Evolutionary conservation across 805 yeast genomes (phyloP).

Genomic region (Lipomyces spencermartinsiae): DNA sequence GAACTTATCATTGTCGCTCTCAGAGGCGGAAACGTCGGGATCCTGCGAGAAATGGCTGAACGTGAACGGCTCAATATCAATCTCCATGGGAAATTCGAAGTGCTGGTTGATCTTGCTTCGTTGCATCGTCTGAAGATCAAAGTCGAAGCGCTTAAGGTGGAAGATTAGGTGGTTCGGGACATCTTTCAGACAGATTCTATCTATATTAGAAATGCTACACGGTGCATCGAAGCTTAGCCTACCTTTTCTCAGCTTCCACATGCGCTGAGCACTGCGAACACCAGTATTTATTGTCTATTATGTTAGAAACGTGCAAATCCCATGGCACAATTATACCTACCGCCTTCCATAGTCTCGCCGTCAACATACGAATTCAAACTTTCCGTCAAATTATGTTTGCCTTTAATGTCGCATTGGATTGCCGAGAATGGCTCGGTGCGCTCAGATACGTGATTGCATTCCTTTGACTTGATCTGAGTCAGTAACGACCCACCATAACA

Average conservation of each 20-base stretch:
- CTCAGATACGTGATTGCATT: conserved; percentile 34
- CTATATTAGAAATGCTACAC: not conserved
- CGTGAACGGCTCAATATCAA: conserved; percentile 29
- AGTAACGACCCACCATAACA: conserved; percentile 32
- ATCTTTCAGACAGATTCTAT: conserved; percentile 28
- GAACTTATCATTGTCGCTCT: conserved; percentile 17
- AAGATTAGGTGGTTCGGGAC: conserved; percentile 34
- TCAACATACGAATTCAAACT: conserved; percentile 34
- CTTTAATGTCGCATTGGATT: conserved; percentile 37
- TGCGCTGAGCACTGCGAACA: conserved; percentile 32
- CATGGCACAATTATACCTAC: not conserved
- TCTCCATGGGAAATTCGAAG: conserved; percentile 33
- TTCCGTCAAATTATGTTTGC: conserved; percentile 22
- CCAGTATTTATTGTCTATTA: conserved; percentile 31
- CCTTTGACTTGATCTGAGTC: conserved; percentile 35
- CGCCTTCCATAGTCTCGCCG: conserved; percentile 36
- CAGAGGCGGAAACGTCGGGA: not conserved
- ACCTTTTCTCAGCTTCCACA: conserved; percentile 34
- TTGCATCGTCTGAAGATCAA: conserved; percentile 36
- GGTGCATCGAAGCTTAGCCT: not conserved
- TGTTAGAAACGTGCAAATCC: not conserved
- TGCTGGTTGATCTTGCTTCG: conserved; percentile 35
- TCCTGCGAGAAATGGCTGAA: conserved; percentile 14
- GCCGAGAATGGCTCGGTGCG: conserved; percentile 34
- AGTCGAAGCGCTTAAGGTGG: conserved; percentile 37